Conservation (phyloP, 768 basidiomycete species). For the Basidioascus undulatus region DNA sequence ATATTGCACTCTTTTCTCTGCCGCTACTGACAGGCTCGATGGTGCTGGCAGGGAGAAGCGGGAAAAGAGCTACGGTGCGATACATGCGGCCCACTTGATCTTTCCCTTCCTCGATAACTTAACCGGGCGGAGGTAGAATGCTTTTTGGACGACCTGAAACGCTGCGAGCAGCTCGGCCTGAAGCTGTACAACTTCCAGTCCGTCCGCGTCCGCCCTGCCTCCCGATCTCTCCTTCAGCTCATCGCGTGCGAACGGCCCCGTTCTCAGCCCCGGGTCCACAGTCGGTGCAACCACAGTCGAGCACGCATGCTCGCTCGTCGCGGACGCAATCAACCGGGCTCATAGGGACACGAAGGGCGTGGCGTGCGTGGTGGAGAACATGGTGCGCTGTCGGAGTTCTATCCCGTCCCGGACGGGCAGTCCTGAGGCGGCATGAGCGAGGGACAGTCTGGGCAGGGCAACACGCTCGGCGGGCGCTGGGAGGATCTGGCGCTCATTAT, state of each 20-base stretch:
- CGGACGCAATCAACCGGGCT: constrained; percentile 45
- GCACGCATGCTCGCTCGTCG: constrained; percentile 39
- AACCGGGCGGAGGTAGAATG: constrained; percentile 25
- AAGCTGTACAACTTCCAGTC: constrained; percentile 64
- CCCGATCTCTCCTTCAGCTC: background rate
- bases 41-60: constrained; percentile 29
- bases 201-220: constrained; percentile 14
- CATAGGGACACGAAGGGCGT: constrained; percentile 36
- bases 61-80: constrained; percentile 42
- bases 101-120: background rate
- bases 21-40: background rate
- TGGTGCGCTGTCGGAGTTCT: constrained; percentile 29
- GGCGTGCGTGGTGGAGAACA: constrained; percentile 51
- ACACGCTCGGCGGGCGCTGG: constrained; percentile 48
- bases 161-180: constrained; percentile 57
- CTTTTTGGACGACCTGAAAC: constrained; percentile 52
- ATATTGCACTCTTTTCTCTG: background rate
- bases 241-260: background rate
- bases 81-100: no score
- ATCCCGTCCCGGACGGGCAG: no score
- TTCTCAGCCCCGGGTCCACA: constrained; percentile 48
- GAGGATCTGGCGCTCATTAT: constrained; percentile 45
- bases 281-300: constrained; percentile 39
- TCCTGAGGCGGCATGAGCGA: background rate
- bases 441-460: constrained; percentile 46